These are phyloP conservation scores for Salvia rosmarinus DNA, from an alignment of 257 asterid species.

Conservation along the genomic window DNA sequence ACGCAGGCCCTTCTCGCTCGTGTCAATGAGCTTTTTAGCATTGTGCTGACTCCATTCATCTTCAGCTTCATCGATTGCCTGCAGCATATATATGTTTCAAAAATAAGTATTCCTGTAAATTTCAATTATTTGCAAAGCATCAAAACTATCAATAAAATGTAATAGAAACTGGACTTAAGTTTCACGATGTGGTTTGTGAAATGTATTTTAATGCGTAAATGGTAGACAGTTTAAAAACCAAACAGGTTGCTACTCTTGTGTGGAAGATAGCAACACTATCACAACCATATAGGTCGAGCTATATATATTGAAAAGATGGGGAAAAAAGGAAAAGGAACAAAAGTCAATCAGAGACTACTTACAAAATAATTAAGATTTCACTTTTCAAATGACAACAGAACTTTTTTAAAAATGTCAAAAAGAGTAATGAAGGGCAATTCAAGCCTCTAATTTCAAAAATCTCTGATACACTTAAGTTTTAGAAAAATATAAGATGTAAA, in stretches of 20 bases:
- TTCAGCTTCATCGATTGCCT: slow-evolving; percentile 98
- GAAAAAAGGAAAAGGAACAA: neutral
- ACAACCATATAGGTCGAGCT: neutral
- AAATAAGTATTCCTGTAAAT: neutral
- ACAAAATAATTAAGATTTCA: no score
- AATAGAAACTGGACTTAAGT: neutral
- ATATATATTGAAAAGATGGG: neutral
- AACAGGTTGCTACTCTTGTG: no score
- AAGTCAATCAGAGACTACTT: no score
- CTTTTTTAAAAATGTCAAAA: no score
- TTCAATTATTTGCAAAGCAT: neutral
- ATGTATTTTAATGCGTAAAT: neutral
- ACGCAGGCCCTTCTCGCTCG: slow-evolving; percentile 80
- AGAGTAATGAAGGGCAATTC: neutral
- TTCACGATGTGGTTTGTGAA: neutral
- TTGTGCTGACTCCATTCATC: slow-evolving; percentile 99
- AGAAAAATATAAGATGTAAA: neutral
- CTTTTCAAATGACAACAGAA: no score
- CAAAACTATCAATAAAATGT: slow-evolving; percentile 1
- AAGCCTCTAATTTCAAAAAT: neutral
- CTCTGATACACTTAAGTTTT: neutral
- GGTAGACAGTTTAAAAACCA: no score
- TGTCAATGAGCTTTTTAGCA: slow-evolving; percentile 93
- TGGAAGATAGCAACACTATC: neutral
- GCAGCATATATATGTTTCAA: slow-evolving; percentile 18